Percentiles rank a stretch among this genome's conserved stretches.
Conservation (phyloP, 257 asterid species). For the Nicotiana paniculata region DNA sequence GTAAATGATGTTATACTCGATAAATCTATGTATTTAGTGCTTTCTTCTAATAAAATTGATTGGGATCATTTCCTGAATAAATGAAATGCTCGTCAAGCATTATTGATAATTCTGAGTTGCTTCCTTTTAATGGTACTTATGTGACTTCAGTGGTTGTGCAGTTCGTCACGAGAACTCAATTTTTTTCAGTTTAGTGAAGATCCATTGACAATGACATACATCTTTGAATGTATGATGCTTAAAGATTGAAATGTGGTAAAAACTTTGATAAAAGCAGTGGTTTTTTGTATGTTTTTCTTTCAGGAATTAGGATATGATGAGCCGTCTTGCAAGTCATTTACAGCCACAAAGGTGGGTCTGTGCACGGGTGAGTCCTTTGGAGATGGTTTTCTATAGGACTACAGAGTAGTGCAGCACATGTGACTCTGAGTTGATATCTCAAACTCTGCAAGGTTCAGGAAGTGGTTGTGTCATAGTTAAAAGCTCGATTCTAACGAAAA, state of each 20-base stretch:
- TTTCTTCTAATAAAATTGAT: constrained; percentile 13
- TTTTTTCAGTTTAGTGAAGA: neutral
- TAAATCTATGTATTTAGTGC: neutral
- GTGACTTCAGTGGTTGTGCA: neutral
- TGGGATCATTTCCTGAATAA: constrained; percentile 9
- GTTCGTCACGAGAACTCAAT: neutral
- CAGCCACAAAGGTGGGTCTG: neutral
- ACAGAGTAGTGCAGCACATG: neutral
- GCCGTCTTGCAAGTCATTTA: neutral
- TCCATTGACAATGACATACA: neutral
- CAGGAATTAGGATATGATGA: neutral
- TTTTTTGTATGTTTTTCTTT: neutral
- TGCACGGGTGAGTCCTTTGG: neutral
- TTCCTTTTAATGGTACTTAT: neutral
- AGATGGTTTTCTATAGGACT: neutral
- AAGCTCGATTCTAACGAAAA: neutral
- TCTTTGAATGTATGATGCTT: neutral
- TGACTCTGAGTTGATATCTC: neutral
- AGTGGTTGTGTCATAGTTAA: neutral
- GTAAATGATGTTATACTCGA: neutral
- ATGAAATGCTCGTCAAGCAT: constrained; percentile 7
- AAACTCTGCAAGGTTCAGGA: neutral
- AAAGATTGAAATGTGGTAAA: neutral
- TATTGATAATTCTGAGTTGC: neutral
- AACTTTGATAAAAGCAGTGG: neutral